Percentiles rank a stretch among this genome's conserved stretches.
phyloP scores from a whole-genome alignment of 306 rosid species.

The Inga leiocalycina region DNA sequence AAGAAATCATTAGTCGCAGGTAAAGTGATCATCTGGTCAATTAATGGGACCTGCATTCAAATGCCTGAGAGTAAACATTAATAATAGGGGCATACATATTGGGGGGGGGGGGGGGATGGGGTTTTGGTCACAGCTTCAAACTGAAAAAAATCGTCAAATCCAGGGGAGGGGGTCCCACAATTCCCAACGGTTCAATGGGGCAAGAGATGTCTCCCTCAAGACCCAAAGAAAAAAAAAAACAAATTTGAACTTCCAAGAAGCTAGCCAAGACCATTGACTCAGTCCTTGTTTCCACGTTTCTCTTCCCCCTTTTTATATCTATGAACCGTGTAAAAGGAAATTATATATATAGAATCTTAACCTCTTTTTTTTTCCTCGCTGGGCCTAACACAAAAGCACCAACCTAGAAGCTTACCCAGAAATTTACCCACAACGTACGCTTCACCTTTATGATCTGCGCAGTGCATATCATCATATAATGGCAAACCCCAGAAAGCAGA shows the following conservation, averaged over 20 bases:
- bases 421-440: neutral
- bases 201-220: constrained; percentile 47
- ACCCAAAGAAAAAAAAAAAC: constrained; percentile 5
- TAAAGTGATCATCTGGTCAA: neutral
- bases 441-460: constrained; percentile 27
- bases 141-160: constrained; percentile 33
- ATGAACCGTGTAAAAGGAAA: constrained; percentile 38
- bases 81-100: too few species aligned
- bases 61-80: neutral
- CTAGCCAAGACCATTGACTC: constrained; percentile 51
- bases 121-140: constrained; percentile 38
- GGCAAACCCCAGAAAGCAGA: constrained; percentile 17
- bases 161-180: neutral
- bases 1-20: neutral
- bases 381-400: constrained; percentile 7
- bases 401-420: constrained; percentile 35
- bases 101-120: neutral
- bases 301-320: neutral
- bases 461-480: neutral
- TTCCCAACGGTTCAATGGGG: constrained; percentile 48
- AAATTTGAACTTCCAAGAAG: constrained; percentile 40
- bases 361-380: neutral
- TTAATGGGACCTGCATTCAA: constrained; percentile 25
- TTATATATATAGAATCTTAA: neutral
- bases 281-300: constrained; percentile 43